A percentile compares a stretch with the other conserved stretches of the same genome.
Evolutionary conservation across 768 basidiomycete species (phyloP).

Genomic region (Brasilioporus rufonigricans): DNA sequence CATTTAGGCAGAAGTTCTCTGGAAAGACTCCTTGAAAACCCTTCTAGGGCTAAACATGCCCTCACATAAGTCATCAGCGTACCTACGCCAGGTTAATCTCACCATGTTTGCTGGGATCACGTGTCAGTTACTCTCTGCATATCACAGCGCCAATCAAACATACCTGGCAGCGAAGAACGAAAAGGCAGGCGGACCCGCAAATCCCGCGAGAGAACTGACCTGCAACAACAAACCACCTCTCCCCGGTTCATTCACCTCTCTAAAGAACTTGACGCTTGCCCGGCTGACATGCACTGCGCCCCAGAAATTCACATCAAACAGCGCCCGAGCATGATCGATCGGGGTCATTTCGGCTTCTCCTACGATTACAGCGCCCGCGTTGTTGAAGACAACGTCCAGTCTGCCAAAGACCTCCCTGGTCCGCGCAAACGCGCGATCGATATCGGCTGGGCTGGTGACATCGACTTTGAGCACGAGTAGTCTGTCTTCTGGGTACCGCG

Average conservation of each 20-base stretch:
- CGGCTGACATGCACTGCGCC: slow-evolving; percentile 26
- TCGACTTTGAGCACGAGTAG: slow-evolving; percentile 17
- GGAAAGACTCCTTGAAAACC: neutral
- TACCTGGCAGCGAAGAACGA: slow-evolving; percentile 22
- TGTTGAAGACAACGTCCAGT: slow-evolving; percentile 19
- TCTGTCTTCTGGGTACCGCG: slow-evolving; percentile 3
- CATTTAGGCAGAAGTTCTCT: slow-evolving; percentile 39
- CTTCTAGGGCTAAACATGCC: neutral
- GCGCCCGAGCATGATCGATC: slow-evolving; percentile 10
- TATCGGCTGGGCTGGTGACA: slow-evolving; percentile 8
- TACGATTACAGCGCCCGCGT: neutral
- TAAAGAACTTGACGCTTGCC: slow-evolving; percentile 26
- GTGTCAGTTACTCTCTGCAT: slow-evolving; percentile 8
- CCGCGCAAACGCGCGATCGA: slow-evolving; percentile 11
- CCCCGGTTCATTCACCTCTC: slow-evolving; percentile 33
- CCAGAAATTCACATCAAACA: slow-evolving; percentile 32
- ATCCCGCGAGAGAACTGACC: slow-evolving; percentile 31
- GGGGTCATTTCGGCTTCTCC: slow-evolving; percentile 16
- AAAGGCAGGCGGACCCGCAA: slow-evolving; percentile 13
- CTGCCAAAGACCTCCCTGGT: slow-evolving; percentile 7
- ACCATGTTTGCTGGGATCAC: slow-evolving; percentile 17
- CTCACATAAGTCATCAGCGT: neutral
- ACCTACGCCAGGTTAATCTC: neutral
- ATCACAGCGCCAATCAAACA: neutral
- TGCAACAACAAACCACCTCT: slow-evolving; percentile 36